Conservation (phyloP, 768 basidiomycete genomes). For the Tubosaeta sp. region DNA sequence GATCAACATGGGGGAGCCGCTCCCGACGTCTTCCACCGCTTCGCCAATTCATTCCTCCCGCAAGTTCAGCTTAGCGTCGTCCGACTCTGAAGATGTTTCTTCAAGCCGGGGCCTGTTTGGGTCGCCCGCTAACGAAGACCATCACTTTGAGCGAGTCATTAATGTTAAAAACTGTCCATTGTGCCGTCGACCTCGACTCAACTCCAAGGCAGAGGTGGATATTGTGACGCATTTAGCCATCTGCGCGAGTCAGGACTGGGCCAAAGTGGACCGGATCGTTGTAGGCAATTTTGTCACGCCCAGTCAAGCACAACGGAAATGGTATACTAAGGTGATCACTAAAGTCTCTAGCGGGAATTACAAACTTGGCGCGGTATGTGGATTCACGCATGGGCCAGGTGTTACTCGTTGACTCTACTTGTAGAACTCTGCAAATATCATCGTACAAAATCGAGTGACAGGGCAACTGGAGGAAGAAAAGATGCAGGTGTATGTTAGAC, state of each 20-base stretch:
- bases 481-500: conserved; percentile 91
- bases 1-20: conserved; percentile 27
- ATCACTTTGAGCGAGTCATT: conserved; percentile 77
- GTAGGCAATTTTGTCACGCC: conserved; percentile 95
- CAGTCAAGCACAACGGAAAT: conserved; percentile 94
- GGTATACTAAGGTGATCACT: conserved; percentile 86
- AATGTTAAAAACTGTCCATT: conserved; percentile 93
- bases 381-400: not conserved
- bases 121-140: conserved; percentile 23
- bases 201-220: conserved; percentile 85
- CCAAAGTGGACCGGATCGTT: conserved; percentile 79
- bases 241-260: conserved; percentile 93
- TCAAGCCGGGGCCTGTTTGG: conserved; percentile 5
- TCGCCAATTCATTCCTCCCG: conserved; percentile 16
- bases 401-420: not conserved
- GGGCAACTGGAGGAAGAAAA: conserved; percentile 96
- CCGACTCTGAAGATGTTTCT: conserved; percentile 42
- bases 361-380: conserved; percentile 76
- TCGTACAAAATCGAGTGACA: conserved; percentile 90
- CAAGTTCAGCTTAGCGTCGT: conserved; percentile 40
- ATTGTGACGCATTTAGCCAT: conserved; percentile 97
- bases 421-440: conserved; percentile 95
- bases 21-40: conserved; percentile 11
- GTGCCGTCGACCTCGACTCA: conserved; percentile 84
- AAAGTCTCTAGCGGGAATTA: conserved; percentile 88